Percentiles rank a stretch among this genome's conserved stretches.
phyloP scores from a whole-genome alignment of 2,329 filamentous ascomycete genomes.

The Paecilomyces dactylethromorphus region DNA sequence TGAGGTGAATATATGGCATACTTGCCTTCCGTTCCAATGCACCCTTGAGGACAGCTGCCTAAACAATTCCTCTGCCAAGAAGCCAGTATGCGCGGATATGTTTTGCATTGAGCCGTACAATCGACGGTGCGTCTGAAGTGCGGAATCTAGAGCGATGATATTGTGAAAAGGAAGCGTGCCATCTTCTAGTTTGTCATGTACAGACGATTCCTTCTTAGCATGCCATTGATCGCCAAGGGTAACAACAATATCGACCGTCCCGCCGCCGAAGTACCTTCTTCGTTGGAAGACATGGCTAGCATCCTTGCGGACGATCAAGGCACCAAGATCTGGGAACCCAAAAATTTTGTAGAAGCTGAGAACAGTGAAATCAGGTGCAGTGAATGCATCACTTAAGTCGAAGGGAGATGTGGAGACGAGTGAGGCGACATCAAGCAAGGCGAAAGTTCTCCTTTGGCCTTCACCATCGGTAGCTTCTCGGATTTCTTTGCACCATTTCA shows the following conservation, averaged over 20 bases:
- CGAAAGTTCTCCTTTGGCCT: conserved; percentile 48
- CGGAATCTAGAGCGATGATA: conserved; percentile 74
- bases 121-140: conserved; percentile 60
- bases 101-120: conserved; percentile 66
- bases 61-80: conserved; percentile 55
- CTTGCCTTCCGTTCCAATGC: conserved; percentile 61
- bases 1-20: conserved; percentile 61
- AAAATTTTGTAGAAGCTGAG: conserved; percentile 98
- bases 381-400: conserved; percentile 55
- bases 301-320: conserved; percentile 70
- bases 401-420: conserved; percentile 70
- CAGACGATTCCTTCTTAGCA: conserved; percentile 60
- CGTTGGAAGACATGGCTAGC: conserved; percentile 57
- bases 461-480: conserved; percentile 25
- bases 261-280: conserved; percentile 84
- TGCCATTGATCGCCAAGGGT: conserved; percentile 77
- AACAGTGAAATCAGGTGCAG: conserved; percentile 75
- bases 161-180: conserved; percentile 86
- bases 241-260: conserved; percentile 86
- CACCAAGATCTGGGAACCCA: conserved; percentile 87
- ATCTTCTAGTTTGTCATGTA: conserved; percentile 83
- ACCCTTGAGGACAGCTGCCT: conserved; percentile 51
- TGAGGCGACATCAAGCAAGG: conserved; percentile 77
- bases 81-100: conserved; percentile 65
- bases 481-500: conserved; percentile 57